Evolutionary conservation across 1,284 basidiomycete genomes (phyloP), one percentile per base, ranked within the genome.

Genomic region (Meripilus lineatus): DNA sequence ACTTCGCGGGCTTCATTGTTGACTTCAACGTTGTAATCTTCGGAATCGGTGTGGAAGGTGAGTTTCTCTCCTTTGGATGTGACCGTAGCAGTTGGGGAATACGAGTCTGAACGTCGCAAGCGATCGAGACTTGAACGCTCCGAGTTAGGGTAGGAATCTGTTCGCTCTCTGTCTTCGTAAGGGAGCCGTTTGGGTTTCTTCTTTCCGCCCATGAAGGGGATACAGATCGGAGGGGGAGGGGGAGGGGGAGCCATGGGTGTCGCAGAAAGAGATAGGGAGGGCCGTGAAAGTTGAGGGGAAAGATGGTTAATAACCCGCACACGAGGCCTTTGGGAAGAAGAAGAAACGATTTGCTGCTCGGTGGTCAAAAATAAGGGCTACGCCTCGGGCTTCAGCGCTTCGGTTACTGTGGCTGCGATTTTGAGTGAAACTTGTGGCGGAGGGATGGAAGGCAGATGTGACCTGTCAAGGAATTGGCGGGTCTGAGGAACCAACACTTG

Each of bases 31-130:
- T 54, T 42, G 57, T 59, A 69, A 4, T 58, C 59, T 46, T 66
- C 64, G 8, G 61, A 58, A 46, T 69, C 69, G 23, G 60, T 57
- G 14, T 62, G 52, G 51, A 71, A 67, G 4, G 63, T 57, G 33
- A 68, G 59, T 49, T 67, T 68, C 42, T 66, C 66, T 3, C 56
- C 63, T 21, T 54, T 58, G 25, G 64, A 66, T 28, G 67, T 69
- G 40, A 71, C 52, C 15, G 68, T 70, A 7, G 64, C 59, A 7
- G 67, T 66, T 15, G 67, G 64, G 5, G 68, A 69, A 50, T 58
- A 65, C 13, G 61, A 65, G 38, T 38, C 52, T n/a, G 53, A 47
- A 40, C 59, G 59, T 22, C 52, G 47, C 42, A 61, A 59, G 18
- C 58, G 45, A 37, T 46, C 40, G 48, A 57, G 52, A 43, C 58